Evolutionary conservation across 768 basidiomycete genomes (phyloP), one percentile per base, ranked within the genome.

Genomic region (Collybiopsis luxurians): DNA sequence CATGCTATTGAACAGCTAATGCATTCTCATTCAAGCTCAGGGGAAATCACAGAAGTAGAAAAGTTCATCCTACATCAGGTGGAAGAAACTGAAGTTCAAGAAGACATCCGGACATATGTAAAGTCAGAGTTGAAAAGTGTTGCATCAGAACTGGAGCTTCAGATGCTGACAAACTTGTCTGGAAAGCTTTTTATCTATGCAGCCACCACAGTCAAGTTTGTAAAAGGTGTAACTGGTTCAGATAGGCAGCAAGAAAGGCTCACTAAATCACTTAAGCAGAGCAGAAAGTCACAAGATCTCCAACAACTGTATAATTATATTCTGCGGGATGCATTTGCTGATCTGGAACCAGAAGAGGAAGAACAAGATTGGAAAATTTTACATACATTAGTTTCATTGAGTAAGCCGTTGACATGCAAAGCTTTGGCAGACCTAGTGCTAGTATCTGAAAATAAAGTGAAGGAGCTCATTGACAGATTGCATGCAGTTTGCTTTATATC

Each of bases 101-200:
- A 12, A 5, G 52, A 53, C n/a, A 53, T 53, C 24, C 12, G 42
- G 5, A 53, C 26, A 1, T 53, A 40, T 23, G 6, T 53, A 1
- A 27, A 4, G 3, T 15, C 2, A 26, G 52, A 53, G 38, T n/a
- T 53, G n/a, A 7, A 40, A 4, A 23, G 17, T 12, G 10, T 53
- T 17, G 15, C 24, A 9, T 9, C 52, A 42, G 39, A 53, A 27
- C 23, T 40, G n/a, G 15, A 53, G 17, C 26, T 53, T 6, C 5
- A 53, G 2, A 40, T 24, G 4, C 28, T 53, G 6, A 31, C 42
- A 6, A 19, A 11, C 3, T 6, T 53, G 3, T 40, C 52, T 42
- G 52, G 52, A 19, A 40, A 31, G 21, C 28, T 53, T 12, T 53
- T 53, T 42, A 53, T 53, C 13, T 53, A 53, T 53, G 52, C 52